Conservation (phyloP, 257 asterid species). For the Solanum medicagineum region DNA sequence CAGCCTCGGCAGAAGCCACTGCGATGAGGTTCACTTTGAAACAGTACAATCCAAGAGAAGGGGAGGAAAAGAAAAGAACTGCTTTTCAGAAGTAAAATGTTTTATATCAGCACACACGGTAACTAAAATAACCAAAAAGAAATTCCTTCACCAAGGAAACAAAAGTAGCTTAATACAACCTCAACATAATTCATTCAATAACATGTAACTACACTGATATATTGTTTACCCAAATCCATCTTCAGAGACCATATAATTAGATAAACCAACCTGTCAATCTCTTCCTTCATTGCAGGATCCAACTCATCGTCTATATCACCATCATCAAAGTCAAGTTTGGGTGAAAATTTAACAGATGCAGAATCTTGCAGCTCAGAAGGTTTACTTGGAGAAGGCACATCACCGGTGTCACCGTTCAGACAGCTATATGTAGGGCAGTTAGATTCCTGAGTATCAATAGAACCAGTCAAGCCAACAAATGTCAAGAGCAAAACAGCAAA, state of each 20-base stretch:
- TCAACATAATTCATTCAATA: background rate
- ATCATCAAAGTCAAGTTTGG: constrained; percentile 61
- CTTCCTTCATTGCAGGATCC: constrained; percentile 85
- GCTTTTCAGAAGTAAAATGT: background rate
- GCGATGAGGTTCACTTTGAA: background rate
- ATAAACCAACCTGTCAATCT: constrained; percentile 61
- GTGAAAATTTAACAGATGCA: constrained; percentile 36
- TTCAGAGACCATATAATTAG: background rate
- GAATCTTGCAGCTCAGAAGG: constrained; percentile 36
- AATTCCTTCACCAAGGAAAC: background rate
- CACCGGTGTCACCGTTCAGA: constrained; percentile 20
- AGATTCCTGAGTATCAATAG: background rate
- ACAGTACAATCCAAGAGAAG: background rate
- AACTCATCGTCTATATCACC: constrained; percentile 75
- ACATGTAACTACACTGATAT: background rate
- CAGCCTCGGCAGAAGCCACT: background rate
- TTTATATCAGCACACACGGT: background rate
- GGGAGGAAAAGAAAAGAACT: background rate
- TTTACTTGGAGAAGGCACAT: constrained; percentile 15
- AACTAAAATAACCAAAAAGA: background rate
- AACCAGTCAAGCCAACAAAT: background rate
- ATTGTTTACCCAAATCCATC: background rate
- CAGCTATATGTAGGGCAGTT: constrained; percentile 21
- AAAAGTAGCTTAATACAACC: background rate
- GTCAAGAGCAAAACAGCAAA: background rate